A percentile compares a stretch with the other conserved stretches of the same genome.
phyloP scores from a whole-genome alignment of 768 basidiomycete species.

The Symmetrospora coprosmae region DNA sequence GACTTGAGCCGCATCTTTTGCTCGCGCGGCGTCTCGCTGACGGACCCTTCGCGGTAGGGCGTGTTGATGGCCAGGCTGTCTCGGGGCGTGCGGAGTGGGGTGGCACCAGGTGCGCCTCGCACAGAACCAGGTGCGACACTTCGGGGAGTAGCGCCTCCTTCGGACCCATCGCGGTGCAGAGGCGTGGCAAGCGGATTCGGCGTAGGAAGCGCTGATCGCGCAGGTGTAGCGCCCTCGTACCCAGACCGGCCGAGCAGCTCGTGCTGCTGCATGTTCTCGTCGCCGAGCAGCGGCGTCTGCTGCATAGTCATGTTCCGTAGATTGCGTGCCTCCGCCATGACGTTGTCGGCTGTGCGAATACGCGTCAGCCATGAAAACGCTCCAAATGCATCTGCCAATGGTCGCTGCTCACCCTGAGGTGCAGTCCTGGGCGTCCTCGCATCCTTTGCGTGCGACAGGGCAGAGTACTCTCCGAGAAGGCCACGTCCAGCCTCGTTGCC shows the following conservation, averaged over 20 bases:
- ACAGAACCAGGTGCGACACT: constrained; percentile 31
- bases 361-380: not conserved
- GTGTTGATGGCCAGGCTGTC: constrained; percentile 78
- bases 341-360: constrained; percentile 62
- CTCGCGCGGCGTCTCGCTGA: constrained; percentile 63
- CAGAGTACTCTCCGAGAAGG: constrained; percentile 82
- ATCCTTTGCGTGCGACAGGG: constrained; percentile 72
- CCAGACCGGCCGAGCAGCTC: constrained; percentile 59
- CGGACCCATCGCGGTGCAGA: constrained; percentile 42
- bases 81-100: constrained; percentile 86
- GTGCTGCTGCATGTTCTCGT: constrained; percentile 93
- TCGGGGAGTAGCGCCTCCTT: constrained; percentile 46
- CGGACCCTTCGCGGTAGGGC: constrained; percentile 43
- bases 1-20: constrained; percentile 50
- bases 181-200: constrained; percentile 94
- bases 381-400: not conserved
- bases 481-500: constrained; percentile 61
- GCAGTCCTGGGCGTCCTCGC: constrained; percentile 88
- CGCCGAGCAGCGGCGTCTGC: constrained; percentile 88
- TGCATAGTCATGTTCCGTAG: constrained; percentile 79
- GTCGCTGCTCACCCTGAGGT: constrained; percentile 59
- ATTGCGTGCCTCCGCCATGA: constrained; percentile 88
- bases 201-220: constrained; percentile 73
- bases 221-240: constrained; percentile 90
- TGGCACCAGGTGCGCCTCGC: constrained; percentile 43